Evolutionary conservation across 345 rosid species (phyloP).

Genomic region (Durio zibethinus): DNA sequence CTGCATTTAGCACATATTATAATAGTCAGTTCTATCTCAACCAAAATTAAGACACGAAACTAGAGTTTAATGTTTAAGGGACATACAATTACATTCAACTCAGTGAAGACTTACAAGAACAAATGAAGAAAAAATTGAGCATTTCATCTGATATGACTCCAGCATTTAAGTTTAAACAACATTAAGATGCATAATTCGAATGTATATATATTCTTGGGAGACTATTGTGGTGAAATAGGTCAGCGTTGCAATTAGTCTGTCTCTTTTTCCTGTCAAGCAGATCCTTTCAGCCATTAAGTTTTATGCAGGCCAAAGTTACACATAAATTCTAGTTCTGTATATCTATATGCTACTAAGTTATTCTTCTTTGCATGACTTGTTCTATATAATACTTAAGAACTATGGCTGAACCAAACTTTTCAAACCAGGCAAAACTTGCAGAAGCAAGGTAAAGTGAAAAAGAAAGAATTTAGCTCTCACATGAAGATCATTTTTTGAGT

Average conservation of each 20-base stretch:
- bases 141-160: not conserved
- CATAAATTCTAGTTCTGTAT: not conserved
- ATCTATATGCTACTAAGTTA: not conserved
- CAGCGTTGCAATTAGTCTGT: not conserved
- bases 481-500: not conserved
- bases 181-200: not conserved
- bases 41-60: conserved; percentile 6
- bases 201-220: not conserved
- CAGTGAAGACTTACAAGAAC: not conserved
- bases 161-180: not conserved
- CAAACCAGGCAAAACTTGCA: not conserved
- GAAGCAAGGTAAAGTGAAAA: not conserved
- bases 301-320: not conserved
- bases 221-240: not conserved
- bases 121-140: not conserved
- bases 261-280: not conserved
- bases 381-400: not conserved
- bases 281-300: not conserved
- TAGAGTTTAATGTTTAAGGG: conserved; percentile 3
- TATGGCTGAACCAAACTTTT: not conserved
- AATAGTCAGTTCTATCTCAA: conserved; percentile 4
- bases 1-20: conserved; percentile 29
- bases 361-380: not conserved
- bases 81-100: not conserved
- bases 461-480: not conserved